These are phyloP conservation scores for Salvia splendens DNA, from an alignment of 257 asterid species.

Conservation along the genomic window DNA sequence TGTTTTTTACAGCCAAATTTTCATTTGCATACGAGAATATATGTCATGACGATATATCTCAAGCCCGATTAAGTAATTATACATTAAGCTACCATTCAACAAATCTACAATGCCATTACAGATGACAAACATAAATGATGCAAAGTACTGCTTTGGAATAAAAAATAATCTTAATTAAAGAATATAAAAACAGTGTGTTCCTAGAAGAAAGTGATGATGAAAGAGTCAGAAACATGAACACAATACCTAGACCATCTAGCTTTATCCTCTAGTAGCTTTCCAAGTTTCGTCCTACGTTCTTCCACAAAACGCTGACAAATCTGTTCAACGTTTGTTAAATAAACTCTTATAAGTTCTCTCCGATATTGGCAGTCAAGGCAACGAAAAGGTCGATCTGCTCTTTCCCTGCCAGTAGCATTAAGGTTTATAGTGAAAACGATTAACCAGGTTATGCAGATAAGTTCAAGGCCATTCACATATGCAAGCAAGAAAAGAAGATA, in stretches of 20 bases:
- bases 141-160: constrained; percentile 3
- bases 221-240: constrained; percentile 18
- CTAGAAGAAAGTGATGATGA: constrained; percentile 9
- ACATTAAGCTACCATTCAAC: background rate
- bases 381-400: constrained; percentile 87
- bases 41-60: constrained; percentile 12
- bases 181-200: background rate
- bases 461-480: no score
- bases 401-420: constrained; percentile 64
- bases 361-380: constrained; percentile 88
- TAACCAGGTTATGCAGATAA: background rate
- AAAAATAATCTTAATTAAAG: background rate
- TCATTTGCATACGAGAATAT: background rate
- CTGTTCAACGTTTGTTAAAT: constrained; percentile 90
- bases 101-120: constrained; percentile 2
- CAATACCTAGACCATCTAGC: constrained; percentile 89
- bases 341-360: constrained; percentile 91
- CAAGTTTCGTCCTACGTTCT: constrained; percentile 73
- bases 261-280: constrained; percentile 80
- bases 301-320: constrained; percentile 88
- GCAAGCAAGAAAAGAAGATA: background rate
- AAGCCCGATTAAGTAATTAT: background rate
- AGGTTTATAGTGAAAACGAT: background rate
- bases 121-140: background rate
- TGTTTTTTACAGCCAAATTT: constrained; percentile 2